phyloP scores from a whole-genome alignment of 352 stramenopile species.

The Globisporangium sylvaticum region DNA sequence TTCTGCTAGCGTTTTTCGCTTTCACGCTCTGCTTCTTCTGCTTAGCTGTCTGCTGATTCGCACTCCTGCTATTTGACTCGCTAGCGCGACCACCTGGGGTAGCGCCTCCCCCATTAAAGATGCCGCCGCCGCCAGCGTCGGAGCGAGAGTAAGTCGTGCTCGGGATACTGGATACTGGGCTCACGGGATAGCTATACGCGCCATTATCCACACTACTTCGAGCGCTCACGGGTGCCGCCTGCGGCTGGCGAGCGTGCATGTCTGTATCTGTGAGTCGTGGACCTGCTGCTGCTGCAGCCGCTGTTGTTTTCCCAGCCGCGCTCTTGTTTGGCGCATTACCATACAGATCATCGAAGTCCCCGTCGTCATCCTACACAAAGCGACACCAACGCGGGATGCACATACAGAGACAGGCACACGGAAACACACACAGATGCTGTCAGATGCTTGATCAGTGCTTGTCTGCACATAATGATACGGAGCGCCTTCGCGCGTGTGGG shows the following conservation, averaged over 20 bases:
- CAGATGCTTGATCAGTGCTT: background rate
- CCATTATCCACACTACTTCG: background rate
- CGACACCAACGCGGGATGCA: background rate
- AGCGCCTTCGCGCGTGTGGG: background rate
- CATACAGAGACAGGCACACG: background rate
- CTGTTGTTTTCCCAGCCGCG: slow-evolving; percentile 3
- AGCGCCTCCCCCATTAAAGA: background rate
- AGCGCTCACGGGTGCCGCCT: background rate
- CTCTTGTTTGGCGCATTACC: slow-evolving; percentile 43
- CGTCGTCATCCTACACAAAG: slow-evolving; percentile 43
- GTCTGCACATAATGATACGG: background rate
- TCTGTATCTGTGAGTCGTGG: background rate
- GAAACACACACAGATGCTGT: background rate
- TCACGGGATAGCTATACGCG: slow-evolving; percentile 14
- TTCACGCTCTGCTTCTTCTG: slow-evolving; percentile 1
- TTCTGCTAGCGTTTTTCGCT: slow-evolving; percentile 6
- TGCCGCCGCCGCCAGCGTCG: background rate
- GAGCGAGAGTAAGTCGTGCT: slow-evolving; percentile 16
- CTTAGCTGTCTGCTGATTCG: background rate
- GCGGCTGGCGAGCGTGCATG: background rate
- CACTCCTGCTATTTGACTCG: background rate
- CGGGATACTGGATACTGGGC: slow-evolving; percentile 13
- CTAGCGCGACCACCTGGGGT: background rate
- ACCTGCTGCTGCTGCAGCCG: background rate
- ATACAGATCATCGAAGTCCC: slow-evolving; percentile 78